phyloP scores from a whole-genome alignment of 306 rosid genomes.

The Pueraria montana region DNA sequence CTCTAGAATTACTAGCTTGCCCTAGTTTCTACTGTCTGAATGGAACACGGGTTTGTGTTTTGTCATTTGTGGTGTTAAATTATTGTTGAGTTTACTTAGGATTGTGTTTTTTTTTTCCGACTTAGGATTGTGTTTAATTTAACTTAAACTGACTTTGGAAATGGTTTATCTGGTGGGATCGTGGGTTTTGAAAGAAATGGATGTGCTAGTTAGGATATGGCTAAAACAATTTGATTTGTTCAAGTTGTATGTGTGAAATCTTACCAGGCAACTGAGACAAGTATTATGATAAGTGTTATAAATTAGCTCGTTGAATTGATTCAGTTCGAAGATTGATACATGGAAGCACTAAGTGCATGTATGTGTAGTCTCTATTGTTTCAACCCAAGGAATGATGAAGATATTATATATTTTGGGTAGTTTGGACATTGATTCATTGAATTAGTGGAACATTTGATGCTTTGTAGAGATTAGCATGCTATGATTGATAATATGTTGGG shows the following conservation, averaged over 20 bases:
- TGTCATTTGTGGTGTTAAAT: background rate
- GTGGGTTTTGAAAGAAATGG: constrained; percentile 32
- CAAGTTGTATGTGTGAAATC: constrained; percentile 30
- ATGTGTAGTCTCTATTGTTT: constrained; percentile 3
- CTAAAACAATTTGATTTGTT: constrained; percentile 23
- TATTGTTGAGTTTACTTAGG: constrained; percentile 43
- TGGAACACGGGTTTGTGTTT: background rate
- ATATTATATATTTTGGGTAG: constrained; percentile 1
- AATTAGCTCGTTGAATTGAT: constrained; percentile 27
- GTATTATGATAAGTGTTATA: constrained; percentile 25
- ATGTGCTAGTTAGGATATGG: constrained; percentile 20
- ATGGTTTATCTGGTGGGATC: too few relatives aligned
- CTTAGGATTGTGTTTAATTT: constrained; percentile 45
- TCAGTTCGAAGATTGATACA: constrained; percentile 13
- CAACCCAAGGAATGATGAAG: background rate
- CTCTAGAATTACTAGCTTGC: constrained; percentile 38
- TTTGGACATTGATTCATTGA: background rate
- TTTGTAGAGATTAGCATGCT: constrained; percentile 27
- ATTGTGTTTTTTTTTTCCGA: too few relatives aligned
- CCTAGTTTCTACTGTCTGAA: constrained; percentile 19
- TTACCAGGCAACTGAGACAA: constrained; percentile 41
- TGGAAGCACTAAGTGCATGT: too few relatives aligned
- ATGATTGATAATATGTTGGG: constrained; percentile 29
- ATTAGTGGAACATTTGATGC: constrained; percentile 36
- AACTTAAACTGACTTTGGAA: constrained; percentile 41